Conservation (phyloP, 129 eudicot genomes). For the Tagetes erecta region DNA sequence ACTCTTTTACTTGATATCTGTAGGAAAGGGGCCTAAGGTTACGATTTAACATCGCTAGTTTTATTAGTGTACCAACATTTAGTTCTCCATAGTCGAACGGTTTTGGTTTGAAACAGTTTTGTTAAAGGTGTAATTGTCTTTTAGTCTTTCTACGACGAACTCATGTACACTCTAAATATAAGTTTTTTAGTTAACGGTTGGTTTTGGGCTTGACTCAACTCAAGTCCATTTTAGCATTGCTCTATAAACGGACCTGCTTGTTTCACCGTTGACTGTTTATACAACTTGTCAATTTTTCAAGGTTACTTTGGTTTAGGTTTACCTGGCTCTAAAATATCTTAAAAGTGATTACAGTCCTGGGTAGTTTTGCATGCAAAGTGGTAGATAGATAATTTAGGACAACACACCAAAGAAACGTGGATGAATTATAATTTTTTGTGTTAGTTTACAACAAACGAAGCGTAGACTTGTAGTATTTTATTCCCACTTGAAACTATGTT, state of each 20-base stretch:
- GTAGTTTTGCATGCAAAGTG: background rate
- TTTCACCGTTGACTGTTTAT: no score
- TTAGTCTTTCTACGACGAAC: no score
- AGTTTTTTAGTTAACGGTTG: no score
- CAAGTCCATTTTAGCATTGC: no score
- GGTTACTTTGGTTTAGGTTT: no score
- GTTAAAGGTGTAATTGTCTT: no score
- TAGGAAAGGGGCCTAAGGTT: background rate
- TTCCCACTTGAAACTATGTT: conserved; percentile 27
- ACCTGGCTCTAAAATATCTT: no score
- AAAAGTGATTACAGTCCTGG: background rate
- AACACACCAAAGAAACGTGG: conserved; percentile 24
- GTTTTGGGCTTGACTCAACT: no score
- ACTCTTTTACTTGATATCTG: background rate
- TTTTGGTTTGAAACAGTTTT: background rate
- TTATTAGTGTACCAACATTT: no score
- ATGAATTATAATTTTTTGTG: conserved; percentile 2
- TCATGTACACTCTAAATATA: no score
- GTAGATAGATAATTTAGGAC: conserved; percentile 23
- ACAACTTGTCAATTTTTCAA: no score
- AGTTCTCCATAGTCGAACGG: background rate
- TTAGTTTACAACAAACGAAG: conserved; percentile 42
- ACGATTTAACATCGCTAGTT: background rate
- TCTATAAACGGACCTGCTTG: no score
- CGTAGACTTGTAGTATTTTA: conserved; percentile 28